A percentile compares a stretch with the other conserved stretches of the same genome.
Evolutionary conservation across 352 stramenopile genomes (phyloP).

Genomic region (Phytophthora tentaculata): DNA sequence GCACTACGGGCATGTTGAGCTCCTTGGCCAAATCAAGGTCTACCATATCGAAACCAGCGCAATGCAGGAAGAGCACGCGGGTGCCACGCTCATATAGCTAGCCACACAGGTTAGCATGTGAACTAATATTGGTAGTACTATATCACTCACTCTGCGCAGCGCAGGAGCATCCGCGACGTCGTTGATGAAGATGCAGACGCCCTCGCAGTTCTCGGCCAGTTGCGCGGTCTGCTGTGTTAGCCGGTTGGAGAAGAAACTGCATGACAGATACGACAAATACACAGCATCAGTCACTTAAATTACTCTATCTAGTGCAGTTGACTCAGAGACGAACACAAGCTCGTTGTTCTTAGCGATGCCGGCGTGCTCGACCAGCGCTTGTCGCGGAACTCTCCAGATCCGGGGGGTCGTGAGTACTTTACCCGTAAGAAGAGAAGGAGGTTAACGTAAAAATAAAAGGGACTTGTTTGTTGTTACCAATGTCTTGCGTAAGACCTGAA

Average conservation of each 20-base stretch:
- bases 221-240: constrained; percentile 52
- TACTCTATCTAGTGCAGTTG: background rate
- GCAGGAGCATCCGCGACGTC: constrained; percentile 75
- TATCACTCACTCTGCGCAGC: constrained; percentile 43
- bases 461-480: too few species aligned
- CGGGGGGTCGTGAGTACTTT: too few species aligned
- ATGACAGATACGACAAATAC: background rate
- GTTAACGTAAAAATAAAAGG: too few species aligned
- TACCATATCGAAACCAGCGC: constrained; percentile 84
- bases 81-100: constrained; percentile 52
- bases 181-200: constrained; percentile 88
- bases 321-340: constrained; percentile 42
- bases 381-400: too few species aligned
- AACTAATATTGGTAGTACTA: background rate
- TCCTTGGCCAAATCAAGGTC: constrained; percentile 66
- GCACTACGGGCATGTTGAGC: constrained; percentile 62
- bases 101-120: background rate
- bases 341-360: constrained; percentile 47
- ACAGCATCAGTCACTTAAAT: background rate
- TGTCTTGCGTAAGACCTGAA: too few species aligned
- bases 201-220: constrained; percentile 64
- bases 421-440: too few species aligned
- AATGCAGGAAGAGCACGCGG: constrained; percentile 77
- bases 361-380: constrained; percentile 45
- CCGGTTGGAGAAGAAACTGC: constrained; percentile 66